phyloP scores from a whole-genome alignment of 352 stramenopile genomes.

The Globisporangium okanoganense region DNA sequence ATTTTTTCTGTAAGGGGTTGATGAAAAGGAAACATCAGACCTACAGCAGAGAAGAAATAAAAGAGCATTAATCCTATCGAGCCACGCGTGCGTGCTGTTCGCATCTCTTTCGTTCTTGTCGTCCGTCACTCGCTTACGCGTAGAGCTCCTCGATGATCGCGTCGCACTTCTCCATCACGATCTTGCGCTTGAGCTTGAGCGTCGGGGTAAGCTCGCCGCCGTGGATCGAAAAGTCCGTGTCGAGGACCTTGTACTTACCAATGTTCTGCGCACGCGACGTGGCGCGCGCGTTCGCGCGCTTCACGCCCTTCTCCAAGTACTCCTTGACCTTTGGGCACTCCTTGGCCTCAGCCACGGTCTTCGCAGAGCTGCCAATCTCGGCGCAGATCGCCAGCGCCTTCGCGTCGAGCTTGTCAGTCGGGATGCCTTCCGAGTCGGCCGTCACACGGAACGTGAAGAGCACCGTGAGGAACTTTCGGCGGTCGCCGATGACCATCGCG shows the following conservation, averaged over 20 bases:
- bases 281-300: slow-evolving; percentile 67
- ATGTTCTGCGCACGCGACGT: slow-evolving; percentile 85
- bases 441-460: slow-evolving; percentile 87
- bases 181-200: slow-evolving; percentile 94
- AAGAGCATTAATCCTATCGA: not conserved
- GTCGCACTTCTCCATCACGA: slow-evolving; percentile 92
- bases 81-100: not conserved
- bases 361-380: slow-evolving; percentile 66
- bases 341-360: slow-evolving; percentile 64
- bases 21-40: not conserved
- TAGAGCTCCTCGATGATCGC: slow-evolving; percentile 90
- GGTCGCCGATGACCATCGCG: slow-evolving; percentile 91
- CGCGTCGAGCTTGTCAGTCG: slow-evolving; percentile 76
- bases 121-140: slow-evolving; percentile 26
- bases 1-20: not conserved
- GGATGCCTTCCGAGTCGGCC: slow-evolving; percentile 74
- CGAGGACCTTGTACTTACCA: slow-evolving; percentile 84
- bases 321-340: slow-evolving; percentile 72
- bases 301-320: slow-evolving; percentile 69
- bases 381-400: slow-evolving; percentile 57
- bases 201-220: slow-evolving; percentile 94
- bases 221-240: slow-evolving; percentile 89
- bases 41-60: not conserved
- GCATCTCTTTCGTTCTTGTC: not conserved
- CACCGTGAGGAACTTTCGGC: slow-evolving; percentile 89